Evolutionary conservation across 768 basidiomycete species (phyloP), one percentile per base, ranked within the genome.

Genomic region (Russula vinacea): DNA sequence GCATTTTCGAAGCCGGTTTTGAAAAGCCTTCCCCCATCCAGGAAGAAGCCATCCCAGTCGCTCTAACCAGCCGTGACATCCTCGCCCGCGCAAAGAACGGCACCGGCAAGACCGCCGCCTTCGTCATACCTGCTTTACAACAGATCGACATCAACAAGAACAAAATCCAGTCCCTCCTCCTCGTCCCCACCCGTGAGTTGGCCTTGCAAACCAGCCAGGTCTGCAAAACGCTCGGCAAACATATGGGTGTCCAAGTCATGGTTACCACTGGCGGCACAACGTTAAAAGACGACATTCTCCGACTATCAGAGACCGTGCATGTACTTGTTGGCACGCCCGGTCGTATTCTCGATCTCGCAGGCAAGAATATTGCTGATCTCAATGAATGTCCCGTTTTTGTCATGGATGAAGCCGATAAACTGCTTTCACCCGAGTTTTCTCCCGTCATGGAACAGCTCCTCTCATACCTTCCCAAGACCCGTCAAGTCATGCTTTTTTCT

Each of bases 401-500:
- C 69, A 99, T 99, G 96, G 96, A 99, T 76, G 96, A 99, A 78
- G 96, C 96, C 53, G 97, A 98, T 77, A 99, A 98, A 75, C 84
- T 98, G 56, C 87, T 98, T 58, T 94, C 90, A 8, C 94, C 94
- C 62, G 96, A 99, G 78, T 99, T 99, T 73, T 89, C 94, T 14
- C 95, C 96, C 65, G 95, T 99, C 62, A 96, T 99, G 87, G 96
- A 98, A 79, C 92, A 97, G 73, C 78, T 99, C 42, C 83, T 99
- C 62, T 82, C 83, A 33, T 92, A 90, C 78, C 82, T 97, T 62
- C 92, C 94, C 33, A 73, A 81, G 60, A 84, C 89, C 72, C 84
- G 94, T 60, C 96, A 99, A 79, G 94, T 99, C 73, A 98, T 98
- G 96, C 82, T 99, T 68, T 98, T 99, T 79, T 97, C 94, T 58